Evolutionary conservation across 192 early-diverging fungal species (phyloP), one percentile per base, ranked within the genome.

Genomic region (Gryganskiella cystojenkinii): DNA sequence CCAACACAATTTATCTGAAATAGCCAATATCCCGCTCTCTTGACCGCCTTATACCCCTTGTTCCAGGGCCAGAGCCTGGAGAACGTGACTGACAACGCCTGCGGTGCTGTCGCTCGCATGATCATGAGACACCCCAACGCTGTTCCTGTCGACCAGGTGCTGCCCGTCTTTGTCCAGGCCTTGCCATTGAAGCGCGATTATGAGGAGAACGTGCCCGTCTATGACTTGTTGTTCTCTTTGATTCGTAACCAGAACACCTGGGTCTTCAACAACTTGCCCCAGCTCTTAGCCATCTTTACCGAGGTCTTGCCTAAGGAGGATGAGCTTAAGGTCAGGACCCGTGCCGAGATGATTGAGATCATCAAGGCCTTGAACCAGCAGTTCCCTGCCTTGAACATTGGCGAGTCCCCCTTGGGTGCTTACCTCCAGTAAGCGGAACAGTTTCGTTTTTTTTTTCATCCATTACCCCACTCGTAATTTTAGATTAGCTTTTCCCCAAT

Each of bases 181-280:
- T 68, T 95, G 81, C 93, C 93, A 43, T 72, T 95, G 60, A 85
- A 90, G 81, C 81, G 81, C 37, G 93, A 95, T 80, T 93, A 80
- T 74, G 84, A 90, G 65, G 93, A 95, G 67, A 93, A 95, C 61
- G 81, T 86, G 60, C 89, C 93, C 22, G 91, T 94, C 25, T 93
- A 90, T 70, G 80, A 92, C 59, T 84, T 90, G 17, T 31, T 95
- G 27, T 91, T 90, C 81, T 66, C 80, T 13, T 76, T 95, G 61
- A 86, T 95, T 68, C 84, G 80, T 30, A 28, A 52, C 25, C 82
- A 85, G 64, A 85, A 89, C 63, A 19, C 81, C 31, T 84, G 88
- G 85, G 68, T 86, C 27, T 70, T 84, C 37, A 67, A 47, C 61
- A 84, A 90, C 65, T 69, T 90, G 62, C 45, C 85, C 9, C 65